Evolutionary conservation across 495 filamentous ascomycete species (phyloP).

Genomic region (Geoglossum glabrum): DNA sequence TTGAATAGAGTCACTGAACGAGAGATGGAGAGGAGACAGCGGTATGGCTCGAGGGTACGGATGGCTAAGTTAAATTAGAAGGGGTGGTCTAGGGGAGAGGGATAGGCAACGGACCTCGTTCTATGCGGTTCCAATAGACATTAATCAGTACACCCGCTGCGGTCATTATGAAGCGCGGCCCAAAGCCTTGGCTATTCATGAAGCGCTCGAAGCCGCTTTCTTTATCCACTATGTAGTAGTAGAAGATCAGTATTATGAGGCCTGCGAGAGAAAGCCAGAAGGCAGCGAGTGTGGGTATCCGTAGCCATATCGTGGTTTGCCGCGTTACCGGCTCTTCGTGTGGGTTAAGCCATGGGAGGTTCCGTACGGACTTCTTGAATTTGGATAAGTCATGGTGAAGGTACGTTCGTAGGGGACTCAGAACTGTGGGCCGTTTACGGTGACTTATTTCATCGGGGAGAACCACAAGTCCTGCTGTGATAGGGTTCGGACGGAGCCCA

Average conservation of each 20-base stretch:
- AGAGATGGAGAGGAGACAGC: too few species aligned
- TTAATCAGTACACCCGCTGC: conserved; percentile 21
- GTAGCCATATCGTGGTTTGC: background rate
- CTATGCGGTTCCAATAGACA: conserved; percentile 22
- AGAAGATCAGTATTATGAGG: conserved; percentile 18
- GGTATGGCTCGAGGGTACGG: too few species aligned
- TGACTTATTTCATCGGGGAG: conserved; percentile 10
- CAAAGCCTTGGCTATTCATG: conserved; percentile 24
- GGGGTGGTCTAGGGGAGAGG: too few species aligned
- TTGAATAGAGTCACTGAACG: too few species aligned
- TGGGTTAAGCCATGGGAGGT: background rate
- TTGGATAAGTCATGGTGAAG: conserved; percentile 8
- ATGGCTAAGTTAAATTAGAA: too few species aligned
- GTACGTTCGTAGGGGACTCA: conserved; percentile 17
- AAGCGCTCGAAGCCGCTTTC: conserved; percentile 24
- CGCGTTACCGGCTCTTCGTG: too few species aligned
- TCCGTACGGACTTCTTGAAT: conserved; percentile 1
- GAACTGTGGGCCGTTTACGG: too few species aligned
- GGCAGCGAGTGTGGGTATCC: background rate
- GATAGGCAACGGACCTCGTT: too few species aligned
- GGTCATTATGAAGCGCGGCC: conserved; percentile 25
- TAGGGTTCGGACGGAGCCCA: too few species aligned
- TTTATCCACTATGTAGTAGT: conserved; percentile 21
- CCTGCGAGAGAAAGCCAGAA: conserved; percentile 14
- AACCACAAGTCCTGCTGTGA: conserved; percentile 18